Evolutionary conservation across 371 early-diverging fungal genomes (phyloP).

Genomic region (Sporodiniella umbellata): DNA sequence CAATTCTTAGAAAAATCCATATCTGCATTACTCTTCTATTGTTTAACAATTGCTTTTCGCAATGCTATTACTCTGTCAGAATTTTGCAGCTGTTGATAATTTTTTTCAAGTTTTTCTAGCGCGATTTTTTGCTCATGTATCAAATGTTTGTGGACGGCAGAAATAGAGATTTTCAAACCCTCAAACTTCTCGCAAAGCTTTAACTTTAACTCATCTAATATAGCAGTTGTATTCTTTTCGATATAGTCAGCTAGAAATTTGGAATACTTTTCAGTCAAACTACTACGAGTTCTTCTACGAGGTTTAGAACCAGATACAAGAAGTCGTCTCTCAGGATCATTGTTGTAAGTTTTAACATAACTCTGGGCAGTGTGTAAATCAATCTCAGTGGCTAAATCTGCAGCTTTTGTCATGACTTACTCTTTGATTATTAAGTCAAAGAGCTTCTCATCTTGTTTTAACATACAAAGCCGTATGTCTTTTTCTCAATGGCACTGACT

Average conservation of each 20-base stretch:
- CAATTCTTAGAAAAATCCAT: conserved; percentile 16
- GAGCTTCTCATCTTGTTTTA: conserved; percentile 22
- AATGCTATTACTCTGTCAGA: conserved; percentile 22
- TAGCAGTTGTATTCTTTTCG: conserved; percentile 17
- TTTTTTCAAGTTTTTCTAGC: conserved; percentile 21
- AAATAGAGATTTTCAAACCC: conserved; percentile 24
- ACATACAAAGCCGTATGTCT: conserved; percentile 23
- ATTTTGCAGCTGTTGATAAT: conserved; percentile 22
- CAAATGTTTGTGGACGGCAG: conserved; percentile 20
- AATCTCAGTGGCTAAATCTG: conserved; percentile 20
- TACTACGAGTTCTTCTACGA: conserved; percentile 11
- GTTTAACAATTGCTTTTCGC: conserved; percentile 20
- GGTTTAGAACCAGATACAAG: conserved; percentile 17
- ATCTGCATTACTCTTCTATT: conserved; percentile 21
- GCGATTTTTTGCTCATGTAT: conserved; percentile 21
- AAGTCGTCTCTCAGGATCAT: conserved; percentile 20
- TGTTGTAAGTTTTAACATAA: conserved; percentile 20
- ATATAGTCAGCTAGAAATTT: conserved; percentile 21
- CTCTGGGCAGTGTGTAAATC: conserved; percentile 22
- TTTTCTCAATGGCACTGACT: conserved; percentile 21
- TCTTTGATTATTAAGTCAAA: conserved; percentile 22
- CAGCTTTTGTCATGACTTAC: conserved; percentile 18
- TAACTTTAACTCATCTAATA: conserved; percentile 4
- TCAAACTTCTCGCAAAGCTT: conserved; percentile 20
- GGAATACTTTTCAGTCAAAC: conserved; percentile 21